A percentile compares a stretch with the other conserved stretches of the same genome.
Conservation (phyloP, 2,329 filamentous ascomycete genomes). For the Blastomyces emzantsi region DNA sequence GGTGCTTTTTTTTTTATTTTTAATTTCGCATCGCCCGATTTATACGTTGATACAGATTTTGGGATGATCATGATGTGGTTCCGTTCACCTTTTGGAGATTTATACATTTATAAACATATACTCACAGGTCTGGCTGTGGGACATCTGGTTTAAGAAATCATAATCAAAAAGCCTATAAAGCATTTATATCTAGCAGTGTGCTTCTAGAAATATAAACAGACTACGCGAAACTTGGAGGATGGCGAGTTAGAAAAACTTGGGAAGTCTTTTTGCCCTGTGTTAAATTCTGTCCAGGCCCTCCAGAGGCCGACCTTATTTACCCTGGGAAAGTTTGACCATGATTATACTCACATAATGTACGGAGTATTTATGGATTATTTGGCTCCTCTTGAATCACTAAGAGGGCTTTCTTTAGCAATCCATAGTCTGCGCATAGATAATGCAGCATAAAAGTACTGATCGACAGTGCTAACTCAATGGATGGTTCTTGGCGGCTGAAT, state of each 20-base stretch:
- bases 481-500: background rate
- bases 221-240: too few species aligned
- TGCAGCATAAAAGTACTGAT: too few species aligned
- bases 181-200: background rate
- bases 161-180: background rate
- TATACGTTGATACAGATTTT: background rate
- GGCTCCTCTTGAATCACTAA: too few species aligned
- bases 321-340: too few species aligned
- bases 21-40: background rate
- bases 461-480: background rate
- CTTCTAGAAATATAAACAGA: background rate
- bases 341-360: too few species aligned
- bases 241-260: too few species aligned
- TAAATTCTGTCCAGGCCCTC: too few species aligned
- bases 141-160: background rate
- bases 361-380: too few species aligned
- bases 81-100: background rate
- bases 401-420: too few species aligned
- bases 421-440: too few species aligned
- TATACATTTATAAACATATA: background rate
- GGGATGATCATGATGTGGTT: background rate
- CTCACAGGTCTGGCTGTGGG: background rate
- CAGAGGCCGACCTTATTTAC: too few species aligned
- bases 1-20: background rate
- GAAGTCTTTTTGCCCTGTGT: too few species aligned